Evolutionary conservation across 192 early-diverging fungal species (phyloP).

Genomic region (Umbelopsis sp.): DNA sequence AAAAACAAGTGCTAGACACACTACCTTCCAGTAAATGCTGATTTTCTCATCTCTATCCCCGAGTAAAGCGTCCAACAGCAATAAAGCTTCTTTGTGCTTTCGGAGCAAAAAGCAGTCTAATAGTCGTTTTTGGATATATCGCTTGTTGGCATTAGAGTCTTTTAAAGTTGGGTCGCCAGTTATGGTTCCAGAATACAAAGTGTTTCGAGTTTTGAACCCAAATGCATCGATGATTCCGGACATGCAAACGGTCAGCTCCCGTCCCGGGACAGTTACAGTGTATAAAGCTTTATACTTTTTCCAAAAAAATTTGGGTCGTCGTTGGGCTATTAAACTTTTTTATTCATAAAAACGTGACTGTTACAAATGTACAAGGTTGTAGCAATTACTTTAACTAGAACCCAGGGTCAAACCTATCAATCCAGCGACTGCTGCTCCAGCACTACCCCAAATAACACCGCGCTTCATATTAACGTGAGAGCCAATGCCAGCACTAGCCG

Average conservation of each 20-base stretch:
- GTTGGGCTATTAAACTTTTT: too few species aligned
- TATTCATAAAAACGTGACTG: too few species aligned
- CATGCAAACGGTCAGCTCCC: neutral
- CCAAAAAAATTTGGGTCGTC: too few species aligned
- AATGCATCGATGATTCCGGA: slow-evolving; percentile 4
- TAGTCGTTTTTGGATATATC: neutral
- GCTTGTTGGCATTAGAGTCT: neutral
- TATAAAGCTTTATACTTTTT: too few species aligned
- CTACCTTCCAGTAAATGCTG: slow-evolving; percentile 4
- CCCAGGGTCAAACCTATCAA: neutral
- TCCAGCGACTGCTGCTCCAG: slow-evolving; percentile 7
- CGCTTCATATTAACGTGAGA: neutral
- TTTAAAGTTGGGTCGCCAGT: neutral
- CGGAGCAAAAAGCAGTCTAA: slow-evolving; percentile 14
- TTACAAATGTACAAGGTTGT: too few species aligned
- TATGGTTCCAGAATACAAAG: neutral
- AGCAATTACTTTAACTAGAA: too few species aligned
- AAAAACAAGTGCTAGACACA: too few species aligned
- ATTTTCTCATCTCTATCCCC: neutral
- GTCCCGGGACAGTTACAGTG: too few species aligned
- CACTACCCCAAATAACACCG: neutral
- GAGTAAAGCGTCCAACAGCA: slow-evolving; percentile 2
- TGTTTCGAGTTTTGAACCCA: neutral
- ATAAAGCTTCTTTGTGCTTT: slow-evolving; percentile 9
- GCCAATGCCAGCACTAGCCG: neutral